These are phyloP conservation scores for Aspergillus terreus DNA, from an alignment of 2,329 filamentous ascomycete species.

Conservation along the genomic window DNA sequence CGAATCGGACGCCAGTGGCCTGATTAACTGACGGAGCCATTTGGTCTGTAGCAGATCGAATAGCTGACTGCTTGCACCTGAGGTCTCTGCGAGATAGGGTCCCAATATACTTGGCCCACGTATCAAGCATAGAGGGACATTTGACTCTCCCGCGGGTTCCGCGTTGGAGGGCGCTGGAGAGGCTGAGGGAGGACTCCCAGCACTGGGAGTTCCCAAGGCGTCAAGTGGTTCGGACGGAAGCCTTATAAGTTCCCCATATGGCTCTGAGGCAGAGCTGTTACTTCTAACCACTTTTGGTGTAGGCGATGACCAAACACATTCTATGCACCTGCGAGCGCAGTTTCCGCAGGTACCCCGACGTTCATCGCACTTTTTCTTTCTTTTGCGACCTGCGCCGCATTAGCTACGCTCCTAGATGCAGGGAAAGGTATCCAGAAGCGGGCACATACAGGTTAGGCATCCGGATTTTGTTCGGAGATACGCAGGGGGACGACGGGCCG, in stretches of 20 bases:
- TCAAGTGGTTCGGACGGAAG: no score
- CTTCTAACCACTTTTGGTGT: no score
- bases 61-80: slow-evolving; percentile 8
- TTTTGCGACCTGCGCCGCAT: slow-evolving; percentile 12
- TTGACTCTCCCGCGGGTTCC: no score
- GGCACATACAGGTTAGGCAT: slow-evolving; percentile 22
- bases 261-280: background rate
- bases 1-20: slow-evolving; percentile 11
- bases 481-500: slow-evolving; percentile 21
- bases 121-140: background rate
- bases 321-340: slow-evolving; percentile 11
- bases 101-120: background rate
- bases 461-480: slow-evolving; percentile 26
- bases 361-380: slow-evolving; percentile 28
- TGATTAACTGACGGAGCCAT: slow-evolving; percentile 21
- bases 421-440: background rate
- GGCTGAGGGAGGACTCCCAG: no score
- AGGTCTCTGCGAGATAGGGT: background rate
- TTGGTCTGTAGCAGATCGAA: slow-evolving; percentile 20
- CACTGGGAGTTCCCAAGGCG: no score
- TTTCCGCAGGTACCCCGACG: slow-evolving; percentile 13
- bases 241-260: no score
- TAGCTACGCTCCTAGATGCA: background rate
- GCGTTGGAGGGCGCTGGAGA: background rate
- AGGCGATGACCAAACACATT: slow-evolving; percentile 16